A percentile compares a stretch with the other conserved stretches of the same genome.
phyloP scores from a whole-genome alignment of 2,329 filamentous ascomycete genomes.

The Sarocladiaceae sp. region DNA sequence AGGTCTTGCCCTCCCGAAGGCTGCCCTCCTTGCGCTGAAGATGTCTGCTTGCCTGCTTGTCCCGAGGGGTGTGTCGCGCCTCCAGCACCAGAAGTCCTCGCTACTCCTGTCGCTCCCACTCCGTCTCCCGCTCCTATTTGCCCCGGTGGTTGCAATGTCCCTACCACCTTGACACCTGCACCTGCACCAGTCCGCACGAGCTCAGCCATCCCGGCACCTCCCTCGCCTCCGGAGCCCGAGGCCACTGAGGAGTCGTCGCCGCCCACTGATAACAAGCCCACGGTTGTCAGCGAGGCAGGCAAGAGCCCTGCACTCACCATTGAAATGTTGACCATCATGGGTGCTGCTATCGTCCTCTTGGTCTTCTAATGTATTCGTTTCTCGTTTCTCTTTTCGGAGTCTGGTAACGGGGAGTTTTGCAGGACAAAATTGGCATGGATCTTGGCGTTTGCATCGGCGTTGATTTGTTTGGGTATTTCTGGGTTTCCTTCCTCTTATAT shows the following conservation, averaged over 20 bases:
- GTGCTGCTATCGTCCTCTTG: slow-evolving; percentile 1
- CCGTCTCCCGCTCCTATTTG: not conserved
- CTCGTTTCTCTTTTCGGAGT: too few relatives aligned
- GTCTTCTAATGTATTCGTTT: not conserved
- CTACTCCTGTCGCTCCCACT: slow-evolving; percentile 2
- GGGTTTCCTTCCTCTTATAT: not conserved
- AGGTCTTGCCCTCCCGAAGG: slow-evolving; percentile 5
- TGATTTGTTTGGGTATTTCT: not conserved
- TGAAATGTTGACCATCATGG: slow-evolving; percentile 2
- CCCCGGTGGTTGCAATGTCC: not conserved
- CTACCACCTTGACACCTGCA: not conserved
- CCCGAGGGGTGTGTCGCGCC: slow-evolving; percentile 6
- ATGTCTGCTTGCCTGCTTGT: slow-evolving; percentile 4
- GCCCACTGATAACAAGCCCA: too few relatives aligned
- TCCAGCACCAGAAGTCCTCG: slow-evolving; percentile 11
- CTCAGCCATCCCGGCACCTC: not conserved
- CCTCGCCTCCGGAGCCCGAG: not conserved
- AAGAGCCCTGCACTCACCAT: not conserved
- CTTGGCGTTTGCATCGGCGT: slow-evolving; percentile 10
- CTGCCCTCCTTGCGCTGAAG: slow-evolving; percentile 8
- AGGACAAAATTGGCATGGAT: not conserved
- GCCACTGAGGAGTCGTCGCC: not conserved
- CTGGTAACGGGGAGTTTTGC: slow-evolving; percentile 10
- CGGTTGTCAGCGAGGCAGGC: not conserved
- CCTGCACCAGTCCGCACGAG: not conserved